phyloP scores from a whole-genome alignment of 805 yeast genomes.

The Suhomyces vadensis region DNA sequence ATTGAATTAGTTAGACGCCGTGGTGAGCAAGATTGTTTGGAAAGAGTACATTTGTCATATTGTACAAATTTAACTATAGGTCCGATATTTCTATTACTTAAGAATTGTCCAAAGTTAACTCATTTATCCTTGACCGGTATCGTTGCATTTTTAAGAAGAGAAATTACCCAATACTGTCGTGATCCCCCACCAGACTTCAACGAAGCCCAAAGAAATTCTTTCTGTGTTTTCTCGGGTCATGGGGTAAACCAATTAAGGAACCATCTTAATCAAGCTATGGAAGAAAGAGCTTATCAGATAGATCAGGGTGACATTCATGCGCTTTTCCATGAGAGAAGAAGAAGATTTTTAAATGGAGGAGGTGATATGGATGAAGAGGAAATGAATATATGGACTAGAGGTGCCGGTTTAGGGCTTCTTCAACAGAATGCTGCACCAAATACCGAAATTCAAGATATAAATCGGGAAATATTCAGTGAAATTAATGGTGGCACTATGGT shows the following conservation, averaged over 20 bases:
- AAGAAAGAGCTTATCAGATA: slow-evolving; percentile 32
- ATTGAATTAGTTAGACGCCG: slow-evolving; percentile 64
- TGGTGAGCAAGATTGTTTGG: slow-evolving; percentile 77
- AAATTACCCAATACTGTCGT: slow-evolving; percentile 83
- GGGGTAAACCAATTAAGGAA: slow-evolving; percentile 80
- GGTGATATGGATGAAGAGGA: slow-evolving; percentile 25
- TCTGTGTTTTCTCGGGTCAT: slow-evolving; percentile 91
- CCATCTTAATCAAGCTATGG: slow-evolving; percentile 54
- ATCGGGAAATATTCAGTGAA: slow-evolving; percentile 34
- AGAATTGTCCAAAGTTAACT: slow-evolving; percentile 81
- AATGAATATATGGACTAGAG: slow-evolving; percentile 25
- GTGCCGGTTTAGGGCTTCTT: slow-evolving; percentile 13
- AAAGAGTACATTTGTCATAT: slow-evolving; percentile 90
- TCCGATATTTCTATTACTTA: slow-evolving; percentile 74
- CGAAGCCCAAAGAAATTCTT: slow-evolving; percentile 77
- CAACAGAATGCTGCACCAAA: slow-evolving; percentile 12
- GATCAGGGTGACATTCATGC: slow-evolving; percentile 36
- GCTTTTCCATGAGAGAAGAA: slow-evolving; percentile 29
- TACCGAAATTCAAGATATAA: slow-evolving; percentile 27
- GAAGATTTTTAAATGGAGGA: slow-evolving; percentile 23
- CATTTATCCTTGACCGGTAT: slow-evolving; percentile 93
- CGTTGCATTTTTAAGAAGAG: slow-evolving; percentile 81
- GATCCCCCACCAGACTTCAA: slow-evolving; percentile 92
- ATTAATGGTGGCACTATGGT: slow-evolving; percentile 30
- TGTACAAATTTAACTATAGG: slow-evolving; percentile 77